A percentile compares a stretch with the other conserved stretches of the same genome.
These are phyloP conservation scores for Stephanodiscus triporus DNA, from an alignment of 108 stramenopile species.

Conservation along the genomic window DNA sequence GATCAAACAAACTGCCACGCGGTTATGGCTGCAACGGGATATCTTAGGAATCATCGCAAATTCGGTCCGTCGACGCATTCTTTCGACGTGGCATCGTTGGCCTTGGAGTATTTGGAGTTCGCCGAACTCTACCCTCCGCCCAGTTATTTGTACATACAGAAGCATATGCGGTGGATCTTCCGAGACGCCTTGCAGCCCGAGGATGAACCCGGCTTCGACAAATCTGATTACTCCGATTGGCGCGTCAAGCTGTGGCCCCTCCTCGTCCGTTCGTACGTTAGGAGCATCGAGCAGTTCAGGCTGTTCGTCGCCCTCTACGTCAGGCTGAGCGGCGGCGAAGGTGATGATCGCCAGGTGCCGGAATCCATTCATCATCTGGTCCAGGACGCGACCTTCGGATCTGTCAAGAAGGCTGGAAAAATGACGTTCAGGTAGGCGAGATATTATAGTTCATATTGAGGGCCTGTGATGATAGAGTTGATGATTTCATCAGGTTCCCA, in stretches of 20 bases:
- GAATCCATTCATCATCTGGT: slow-evolving; percentile 20
- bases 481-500: too few relatives aligned
- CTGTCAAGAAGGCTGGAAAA: slow-evolving; percentile 37
- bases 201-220: slow-evolving; percentile 29
- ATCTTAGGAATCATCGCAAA: slow-evolving; percentile 48
- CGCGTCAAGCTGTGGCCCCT: slow-evolving; percentile 60
- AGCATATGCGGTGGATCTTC: slow-evolving; percentile 70
- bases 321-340: slow-evolving; percentile 32
- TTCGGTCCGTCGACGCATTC: slow-evolving; percentile 3
- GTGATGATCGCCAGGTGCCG: neutral
- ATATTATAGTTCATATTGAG: too few relatives aligned
- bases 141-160: slow-evolving; percentile 59
- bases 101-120: slow-evolving; percentile 55
- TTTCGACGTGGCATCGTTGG: slow-evolving; percentile 29
- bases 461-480: too few relatives aligned
- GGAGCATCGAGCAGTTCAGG: slow-evolving; percentile 56
- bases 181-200: slow-evolving; percentile 49
- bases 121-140: slow-evolving; percentile 59
- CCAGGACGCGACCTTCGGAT: slow-evolving; percentile 33
- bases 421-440: neutral
- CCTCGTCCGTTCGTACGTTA: slow-evolving; percentile 59
- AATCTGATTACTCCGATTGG: slow-evolving; percentile 43
- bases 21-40: slow-evolving; percentile 60
- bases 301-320: slow-evolving; percentile 57
- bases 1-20: slow-evolving; percentile 50